Evolutionary conservation across 2,329 filamentous ascomycete species (phyloP).

Genomic region (Stemphylium lycopersici): DNA sequence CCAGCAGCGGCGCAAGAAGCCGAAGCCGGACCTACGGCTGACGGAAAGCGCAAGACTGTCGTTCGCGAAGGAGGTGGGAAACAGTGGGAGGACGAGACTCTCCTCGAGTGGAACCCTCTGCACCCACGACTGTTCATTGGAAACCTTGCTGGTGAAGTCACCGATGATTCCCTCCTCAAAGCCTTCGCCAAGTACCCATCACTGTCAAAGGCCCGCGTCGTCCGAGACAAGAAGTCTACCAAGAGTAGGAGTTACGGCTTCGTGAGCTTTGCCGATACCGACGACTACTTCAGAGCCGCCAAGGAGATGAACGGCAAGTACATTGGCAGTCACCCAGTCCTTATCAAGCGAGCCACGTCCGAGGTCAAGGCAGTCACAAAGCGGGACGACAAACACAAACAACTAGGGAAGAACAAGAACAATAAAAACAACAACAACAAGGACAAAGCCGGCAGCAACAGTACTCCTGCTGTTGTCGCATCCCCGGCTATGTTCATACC

Average conservation of each 20-base stretch:
- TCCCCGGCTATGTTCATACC: conserved; percentile 34
- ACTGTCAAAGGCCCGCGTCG: conserved; percentile 89
- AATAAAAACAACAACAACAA: conserved; percentile 50
- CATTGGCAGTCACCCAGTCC: conserved; percentile 93
- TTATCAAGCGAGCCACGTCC: conserved; percentile 85
- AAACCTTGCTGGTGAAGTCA: conserved; percentile 95
- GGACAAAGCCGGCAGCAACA: conserved; percentile 17
- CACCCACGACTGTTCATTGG: conserved; percentile 96
- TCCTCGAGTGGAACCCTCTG: conserved; percentile 94
- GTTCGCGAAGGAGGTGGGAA: conserved; percentile 87
- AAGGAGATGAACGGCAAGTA: conserved; percentile 99
- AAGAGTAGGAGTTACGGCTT: conserved; percentile 98
- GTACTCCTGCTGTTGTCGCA: conserved; percentile 19
- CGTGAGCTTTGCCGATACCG: conserved; percentile 91
- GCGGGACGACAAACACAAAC: conserved; percentile 49
- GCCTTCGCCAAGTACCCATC: conserved; percentile 89
- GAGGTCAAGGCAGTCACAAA: conserved; percentile 82
- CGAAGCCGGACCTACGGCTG: conserved; percentile 55
- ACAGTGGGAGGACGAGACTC: conserved; percentile 84
- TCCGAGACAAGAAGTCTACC: conserved; percentile 92
- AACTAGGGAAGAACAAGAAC: conserved; percentile 59
- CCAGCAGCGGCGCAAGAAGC: conserved; percentile 49
- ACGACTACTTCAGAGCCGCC: conserved; percentile 94
- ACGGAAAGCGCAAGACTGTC: conserved; percentile 81
- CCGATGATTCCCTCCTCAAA: conserved; percentile 92